These are phyloP conservation scores for Diospyros kaki DNA, from an alignment of 148 eudicot species.

Conservation along the genomic window DNA sequence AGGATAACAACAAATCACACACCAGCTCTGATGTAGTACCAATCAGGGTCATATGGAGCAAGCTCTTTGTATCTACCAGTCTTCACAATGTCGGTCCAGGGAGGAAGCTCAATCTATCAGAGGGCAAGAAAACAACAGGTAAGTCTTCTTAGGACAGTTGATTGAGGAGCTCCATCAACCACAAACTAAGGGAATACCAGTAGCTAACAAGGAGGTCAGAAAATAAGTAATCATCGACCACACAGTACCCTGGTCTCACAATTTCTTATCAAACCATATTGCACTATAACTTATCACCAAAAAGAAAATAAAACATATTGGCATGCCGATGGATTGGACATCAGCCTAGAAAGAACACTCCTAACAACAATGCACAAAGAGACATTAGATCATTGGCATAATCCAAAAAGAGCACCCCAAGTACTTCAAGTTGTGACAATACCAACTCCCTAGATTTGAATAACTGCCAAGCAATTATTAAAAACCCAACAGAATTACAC, in stretches of 20 bases:
- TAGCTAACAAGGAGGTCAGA: neutral
- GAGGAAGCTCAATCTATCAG: constrained; percentile 40
- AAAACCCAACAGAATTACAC: neutral
- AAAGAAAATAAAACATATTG: no score
- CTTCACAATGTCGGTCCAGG: constrained; percentile 34
- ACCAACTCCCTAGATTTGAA: neutral
- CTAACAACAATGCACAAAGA: no score
- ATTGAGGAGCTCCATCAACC: no score
- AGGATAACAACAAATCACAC: neutral
- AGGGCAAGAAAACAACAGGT: neutral
- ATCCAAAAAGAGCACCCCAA: no score
- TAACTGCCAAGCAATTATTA: no score
- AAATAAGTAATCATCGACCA: neutral
- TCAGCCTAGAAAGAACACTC: no score
- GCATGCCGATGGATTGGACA: no score
- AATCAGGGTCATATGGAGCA: constrained; percentile 45
- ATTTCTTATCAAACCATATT: no score
- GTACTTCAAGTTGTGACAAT: no score
- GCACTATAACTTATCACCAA: neutral
- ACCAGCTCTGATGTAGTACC: constrained; percentile 41
- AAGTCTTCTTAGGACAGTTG: no score
- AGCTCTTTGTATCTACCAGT: constrained; percentile 34
- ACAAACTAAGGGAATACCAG: no score
- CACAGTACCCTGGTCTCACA: neutral
- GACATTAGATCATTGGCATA: no score